A percentile compares a stretch with the other conserved stretches of the same genome.
These are phyloP conservation scores for Penicillium ochrochloron DNA, from an alignment of 495 filamentous ascomycete genomes.

Conservation along the genomic window DNA sequence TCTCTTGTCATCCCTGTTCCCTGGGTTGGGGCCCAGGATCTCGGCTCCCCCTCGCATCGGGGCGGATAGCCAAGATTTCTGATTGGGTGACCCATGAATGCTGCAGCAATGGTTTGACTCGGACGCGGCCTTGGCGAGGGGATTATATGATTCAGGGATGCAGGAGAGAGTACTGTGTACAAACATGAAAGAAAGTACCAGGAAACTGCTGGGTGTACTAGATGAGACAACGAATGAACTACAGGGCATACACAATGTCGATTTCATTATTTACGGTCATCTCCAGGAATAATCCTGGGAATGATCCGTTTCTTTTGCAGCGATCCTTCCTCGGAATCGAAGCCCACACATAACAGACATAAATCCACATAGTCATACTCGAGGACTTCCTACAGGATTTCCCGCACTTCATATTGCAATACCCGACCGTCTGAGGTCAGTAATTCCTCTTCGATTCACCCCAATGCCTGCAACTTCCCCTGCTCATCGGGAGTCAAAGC, in stretches of 20 bases:
- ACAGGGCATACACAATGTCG: not conserved
- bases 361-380: not conserved
- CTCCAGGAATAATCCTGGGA: not conserved
- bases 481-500: slow-evolving; percentile 75
- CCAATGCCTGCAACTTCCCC: slow-evolving; percentile 61
- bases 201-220: no score
- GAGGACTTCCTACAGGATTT: not conserved
- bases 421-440: not conserved
- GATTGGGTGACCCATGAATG: not conserved
- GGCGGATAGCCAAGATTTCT: not conserved
- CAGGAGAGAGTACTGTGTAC: not conserved
- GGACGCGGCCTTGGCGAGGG: not conserved
- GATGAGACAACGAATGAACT: not conserved
- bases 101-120: not conserved
- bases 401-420: not conserved
- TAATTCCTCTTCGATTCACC: slow-evolving; percentile 8
- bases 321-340: not conserved
- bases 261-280: not conserved
- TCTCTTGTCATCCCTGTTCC: not conserved
- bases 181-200: not conserved
- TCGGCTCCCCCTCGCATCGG: not conserved
- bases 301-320: not conserved
- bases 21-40: not conserved
- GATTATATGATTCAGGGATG: not conserved
- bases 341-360: not conserved